Base-by-base conservation (phyloP, 2,329 filamentous ascomycete species). In the Pseudopyricularia javanii region DNA sequence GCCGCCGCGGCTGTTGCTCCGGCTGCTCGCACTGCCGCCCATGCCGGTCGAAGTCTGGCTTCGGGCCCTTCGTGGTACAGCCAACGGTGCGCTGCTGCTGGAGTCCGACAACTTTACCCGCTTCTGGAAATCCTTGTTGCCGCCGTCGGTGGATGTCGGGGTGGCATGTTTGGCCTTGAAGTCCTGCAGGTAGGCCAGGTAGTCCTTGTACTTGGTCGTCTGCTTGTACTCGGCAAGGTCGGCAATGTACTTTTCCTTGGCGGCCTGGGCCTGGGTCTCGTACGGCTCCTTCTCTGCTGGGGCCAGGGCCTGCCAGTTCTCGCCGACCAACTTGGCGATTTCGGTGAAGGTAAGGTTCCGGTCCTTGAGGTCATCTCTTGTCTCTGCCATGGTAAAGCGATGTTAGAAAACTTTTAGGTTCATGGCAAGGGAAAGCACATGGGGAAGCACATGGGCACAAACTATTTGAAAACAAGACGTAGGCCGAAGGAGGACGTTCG, bases 381-480 rank as follows among this genome's bases (percentile, higher is more conserved):
- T 85, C 67, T 86, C 83, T 87, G 50, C 45, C 48, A 50, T n/a
- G 11, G 3, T 35, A 5, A 20, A n/a, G 17, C n/a, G 2, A 32
- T n/a, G 45, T 48, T 48, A 32, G 45, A 48, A 2, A 1, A 20
- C 3, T 9, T 43, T n/a, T n/a, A n/a, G n/a, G 37, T 11, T 9
- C 17, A 20, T 9, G 37, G 5, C 22, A 17, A 28, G 9, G 17
- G 47, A 14, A 14, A 14, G 28, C 24, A 20, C 32, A 7, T 17
- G 12, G 17, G 14, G 34, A 22, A 15, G 22, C 34, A 24, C 14
- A 33, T 37, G 8, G 35, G 74, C 83, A 74, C 83, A 71, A 67
- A 88, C 85, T 87, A 60, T 91, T 91, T 1, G 88, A 91, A 62
- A 93, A 93, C 15, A 91, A 78, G 12, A 91, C 88, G 68, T 91